A percentile compares a stretch with the other conserved stretches of the same genome.
These are phyloP conservation scores for Alternaria infectoria DNA, from an alignment of 2,329 filamentous ascomycete species.

Conservation along the genomic window DNA sequence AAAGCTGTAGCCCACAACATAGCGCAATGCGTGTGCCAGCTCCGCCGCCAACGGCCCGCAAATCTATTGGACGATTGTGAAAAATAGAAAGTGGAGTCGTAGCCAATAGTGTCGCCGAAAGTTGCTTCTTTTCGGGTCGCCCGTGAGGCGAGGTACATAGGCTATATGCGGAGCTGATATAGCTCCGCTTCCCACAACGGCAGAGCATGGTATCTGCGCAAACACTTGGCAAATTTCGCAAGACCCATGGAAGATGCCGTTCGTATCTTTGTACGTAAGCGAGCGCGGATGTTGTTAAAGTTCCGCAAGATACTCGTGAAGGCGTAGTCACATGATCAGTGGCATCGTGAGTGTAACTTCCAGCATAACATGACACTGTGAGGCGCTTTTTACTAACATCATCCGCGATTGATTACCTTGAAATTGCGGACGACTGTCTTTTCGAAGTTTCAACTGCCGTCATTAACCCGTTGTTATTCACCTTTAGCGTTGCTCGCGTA, in stretches of 20 bases:
- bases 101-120: conserved; percentile 9
- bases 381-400: neutral
- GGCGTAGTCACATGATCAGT: neutral
- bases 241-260: neutral
- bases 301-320: neutral
- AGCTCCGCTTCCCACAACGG: conserved; percentile 8
- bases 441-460: neutral
- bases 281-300: neutral
- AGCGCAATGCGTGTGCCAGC: neutral
- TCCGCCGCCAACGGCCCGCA: conserved; percentile 1
- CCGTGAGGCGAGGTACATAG: conserved; percentile 16
- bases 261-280: neutral
- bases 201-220: neutral
- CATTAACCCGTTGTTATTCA: neutral
- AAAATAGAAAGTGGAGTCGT: conserved; percentile 6
- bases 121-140: conserved; percentile 9
- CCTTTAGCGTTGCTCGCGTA: neutral
- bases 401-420: neutral
- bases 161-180: conserved; percentile 24
- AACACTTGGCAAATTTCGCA: neutral
- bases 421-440: neutral
- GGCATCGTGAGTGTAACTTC: neutral
- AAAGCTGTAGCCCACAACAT: neutral
- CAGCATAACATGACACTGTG: neutral
- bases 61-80: conserved; percentile 11